Percentiles rank a stretch among this genome's conserved stretches.
phyloP scores from a whole-genome alignment of 257 asterid species.

The Lithospermum erythrorhizon region DNA sequence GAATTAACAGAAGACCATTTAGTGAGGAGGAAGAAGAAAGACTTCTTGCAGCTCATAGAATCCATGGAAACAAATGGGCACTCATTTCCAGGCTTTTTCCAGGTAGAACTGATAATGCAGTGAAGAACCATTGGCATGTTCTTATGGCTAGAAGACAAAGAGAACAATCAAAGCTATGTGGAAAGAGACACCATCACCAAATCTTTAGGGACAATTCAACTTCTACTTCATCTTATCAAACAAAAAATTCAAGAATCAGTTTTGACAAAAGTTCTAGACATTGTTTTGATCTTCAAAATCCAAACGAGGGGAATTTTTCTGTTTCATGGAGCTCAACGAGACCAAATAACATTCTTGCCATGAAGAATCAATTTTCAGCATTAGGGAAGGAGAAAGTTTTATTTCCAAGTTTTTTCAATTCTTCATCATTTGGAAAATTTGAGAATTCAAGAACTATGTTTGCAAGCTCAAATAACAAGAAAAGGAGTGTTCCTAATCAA shows the following conservation, averaged over 20 bases:
- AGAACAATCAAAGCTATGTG: conserved; percentile 48
- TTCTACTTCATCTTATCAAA: conserved; percentile 26
- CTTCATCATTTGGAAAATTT: conserved; percentile 25
- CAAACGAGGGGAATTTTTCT: conserved; percentile 32
- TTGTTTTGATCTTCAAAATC: conserved; percentile 26
- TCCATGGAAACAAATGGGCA: conserved; percentile 93
- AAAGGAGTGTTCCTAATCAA: conserved; percentile 15
- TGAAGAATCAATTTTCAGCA: neutral
- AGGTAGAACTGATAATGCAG: conserved; percentile 93
- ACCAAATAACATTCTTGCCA: conserved; percentile 4
- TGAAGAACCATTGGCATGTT: conserved; percentile 94
- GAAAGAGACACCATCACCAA: conserved; percentile 30
- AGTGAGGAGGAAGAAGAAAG: conserved; percentile 81
- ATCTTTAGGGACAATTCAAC: conserved; percentile 18
- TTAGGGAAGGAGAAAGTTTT: conserved; percentile 4
- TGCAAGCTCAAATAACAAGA: conserved; percentile 6
- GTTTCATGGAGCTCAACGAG: conserved; percentile 34
- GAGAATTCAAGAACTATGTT: conserved; percentile 8
- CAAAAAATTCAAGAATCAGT: conserved; percentile 35
- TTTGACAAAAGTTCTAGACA: conserved; percentile 25
- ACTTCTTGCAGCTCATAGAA: conserved; percentile 64
- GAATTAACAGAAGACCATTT: conserved; percentile 83
- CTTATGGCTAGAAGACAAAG: conserved; percentile 88
- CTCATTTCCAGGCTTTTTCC: conserved; percentile 82
- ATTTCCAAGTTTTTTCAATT: conserved; percentile 10